Evolutionary conservation across 768 basidiomycete genomes (phyloP), one percentile per base, ranked within the genome.

Genomic region (Podaxis sp.): DNA sequence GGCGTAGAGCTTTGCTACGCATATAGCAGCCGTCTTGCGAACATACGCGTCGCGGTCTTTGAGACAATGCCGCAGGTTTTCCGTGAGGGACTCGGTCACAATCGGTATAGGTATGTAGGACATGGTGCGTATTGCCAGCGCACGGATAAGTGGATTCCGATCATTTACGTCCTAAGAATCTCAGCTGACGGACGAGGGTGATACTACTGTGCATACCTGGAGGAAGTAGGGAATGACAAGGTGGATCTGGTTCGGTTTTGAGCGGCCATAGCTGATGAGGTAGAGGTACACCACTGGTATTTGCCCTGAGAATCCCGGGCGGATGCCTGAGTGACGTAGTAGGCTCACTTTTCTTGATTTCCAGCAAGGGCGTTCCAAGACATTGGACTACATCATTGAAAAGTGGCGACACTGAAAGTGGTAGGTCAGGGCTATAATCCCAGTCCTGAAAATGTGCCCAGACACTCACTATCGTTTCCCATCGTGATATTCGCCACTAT

Each of bases 401-500:
- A 67, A 98, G 80, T 33, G 93, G 85, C 25, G 94, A 96, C 94
- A 97, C 93, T 96, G 36, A 22, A 25, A 37, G 27, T n/a, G 33
- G 37, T 24, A 33, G 68, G 64, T 63, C 64, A 61, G 46, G 29
- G 54, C 19, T 65, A 61, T 59, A 53, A 62, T 63, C 64, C 70
- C 64, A 68, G 68, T 46, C 15, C 47, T 51, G 60, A 65, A 65
- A 64, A 61, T 60, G 59, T 55, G 57, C 9, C 43, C 6, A 51
- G 63, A 67, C 73, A 86, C 94, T 77, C 72, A 97, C 96, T 96
- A 76, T 98, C 96, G 72, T 95, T 97, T 49, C 97, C 97, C 96
- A 99, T 98, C 3, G 97, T 99, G 75, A 98, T 98, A 75, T 98
- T 98, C 46, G 97, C 97, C 12, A 98, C 94, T 64, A 98, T 90